Conservation (phyloP, 306 rosid species). For the Quercus parvula region DNA sequence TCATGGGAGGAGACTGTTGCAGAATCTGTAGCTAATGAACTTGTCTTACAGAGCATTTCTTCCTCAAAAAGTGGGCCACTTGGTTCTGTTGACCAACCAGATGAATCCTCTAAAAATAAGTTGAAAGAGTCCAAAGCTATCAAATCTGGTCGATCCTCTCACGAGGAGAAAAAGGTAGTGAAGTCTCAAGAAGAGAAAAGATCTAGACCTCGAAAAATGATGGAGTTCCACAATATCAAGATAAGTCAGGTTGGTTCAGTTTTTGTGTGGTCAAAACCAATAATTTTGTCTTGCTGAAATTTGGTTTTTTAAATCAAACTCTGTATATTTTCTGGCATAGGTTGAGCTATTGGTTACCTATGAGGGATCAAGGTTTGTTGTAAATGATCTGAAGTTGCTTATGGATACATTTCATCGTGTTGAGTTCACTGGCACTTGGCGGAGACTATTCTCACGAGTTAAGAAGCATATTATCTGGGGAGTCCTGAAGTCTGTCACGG, state of each 20-base stretch:
- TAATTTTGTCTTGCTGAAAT: slow-evolving; percentile 4
- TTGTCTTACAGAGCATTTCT: slow-evolving; percentile 86
- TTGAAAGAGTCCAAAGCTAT: slow-evolving; percentile 75
- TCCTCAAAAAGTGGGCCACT: slow-evolving; percentile 54
- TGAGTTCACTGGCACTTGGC: slow-evolving; percentile 97
- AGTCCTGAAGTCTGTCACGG: slow-evolving; percentile 96
- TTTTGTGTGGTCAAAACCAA: slow-evolving; percentile 17
- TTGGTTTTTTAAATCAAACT: slow-evolving; percentile 16
- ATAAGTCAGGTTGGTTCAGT: slow-evolving; percentile 84
- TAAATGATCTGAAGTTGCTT: slow-evolving; percentile 91
- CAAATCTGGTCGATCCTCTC: slow-evolving; percentile 82
- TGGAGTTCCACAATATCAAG: slow-evolving; percentile 96
- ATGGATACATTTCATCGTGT: slow-evolving; percentile 96
- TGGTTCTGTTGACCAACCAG: slow-evolving; percentile 68
- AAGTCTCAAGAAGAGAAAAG: slow-evolving; percentile 85
- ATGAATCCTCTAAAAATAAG: slow-evolving; percentile 69
- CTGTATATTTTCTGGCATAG: slow-evolving; percentile 31
- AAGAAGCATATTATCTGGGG: slow-evolving; percentile 99
- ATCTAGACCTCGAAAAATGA: slow-evolving; percentile 90
- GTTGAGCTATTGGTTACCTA: slow-evolving; percentile 90
- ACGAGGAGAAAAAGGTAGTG: slow-evolving; percentile 81
- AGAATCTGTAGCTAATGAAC: slow-evolving; percentile 94
- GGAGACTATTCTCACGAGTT: slow-evolving; percentile 89
- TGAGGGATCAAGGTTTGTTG: slow-evolving; percentile 94
- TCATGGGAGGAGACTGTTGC: slow-evolving; percentile 97